Conservation (phyloP, 257 asterid species). For the Lithospermum erythrorhizon region DNA sequence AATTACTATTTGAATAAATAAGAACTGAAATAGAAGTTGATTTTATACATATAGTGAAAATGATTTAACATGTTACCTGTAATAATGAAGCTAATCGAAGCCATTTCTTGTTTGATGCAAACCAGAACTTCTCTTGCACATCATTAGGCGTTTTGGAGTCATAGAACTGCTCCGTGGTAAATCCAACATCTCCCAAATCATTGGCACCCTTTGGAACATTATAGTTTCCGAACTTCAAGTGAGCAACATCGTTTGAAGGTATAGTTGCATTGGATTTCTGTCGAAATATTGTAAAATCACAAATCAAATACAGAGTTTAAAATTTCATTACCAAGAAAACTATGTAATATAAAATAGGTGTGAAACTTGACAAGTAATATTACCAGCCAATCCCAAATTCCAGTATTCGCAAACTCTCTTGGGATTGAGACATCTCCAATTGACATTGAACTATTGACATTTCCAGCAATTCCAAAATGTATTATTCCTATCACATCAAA, state of each 20-base stretch:
- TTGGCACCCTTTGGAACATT: conserved; percentile 42
- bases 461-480: conserved; percentile 61
- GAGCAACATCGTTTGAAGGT: conserved; percentile 28
- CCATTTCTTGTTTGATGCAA: conserved; percentile 32
- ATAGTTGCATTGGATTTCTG: conserved; percentile 38
- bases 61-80: conserved; percentile 14
- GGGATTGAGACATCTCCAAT: conserved; percentile 56
- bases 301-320: neutral
- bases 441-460: conserved; percentile 37
- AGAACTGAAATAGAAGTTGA: too few species aligned
- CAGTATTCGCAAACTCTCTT: conserved; percentile 37
- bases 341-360: too few species aligned
- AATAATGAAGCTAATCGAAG: conserved; percentile 32
- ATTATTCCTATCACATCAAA: conserved; percentile 37
- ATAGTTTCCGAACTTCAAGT: conserved; percentile 28
- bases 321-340: too few species aligned
- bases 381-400: conserved; percentile 74
- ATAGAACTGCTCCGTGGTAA: conserved; percentile 35
- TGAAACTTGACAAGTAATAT: neutral
- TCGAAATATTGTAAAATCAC: neutral
- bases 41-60: too few species aligned
- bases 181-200: conserved; percentile 33
- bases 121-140: conserved; percentile 28
- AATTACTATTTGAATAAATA: too few species aligned
- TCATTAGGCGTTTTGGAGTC: conserved; percentile 26